Evolutionary conservation across 1,284 basidiomycete genomes (phyloP).

Genomic region (Rhodotorula sp.): DNA sequence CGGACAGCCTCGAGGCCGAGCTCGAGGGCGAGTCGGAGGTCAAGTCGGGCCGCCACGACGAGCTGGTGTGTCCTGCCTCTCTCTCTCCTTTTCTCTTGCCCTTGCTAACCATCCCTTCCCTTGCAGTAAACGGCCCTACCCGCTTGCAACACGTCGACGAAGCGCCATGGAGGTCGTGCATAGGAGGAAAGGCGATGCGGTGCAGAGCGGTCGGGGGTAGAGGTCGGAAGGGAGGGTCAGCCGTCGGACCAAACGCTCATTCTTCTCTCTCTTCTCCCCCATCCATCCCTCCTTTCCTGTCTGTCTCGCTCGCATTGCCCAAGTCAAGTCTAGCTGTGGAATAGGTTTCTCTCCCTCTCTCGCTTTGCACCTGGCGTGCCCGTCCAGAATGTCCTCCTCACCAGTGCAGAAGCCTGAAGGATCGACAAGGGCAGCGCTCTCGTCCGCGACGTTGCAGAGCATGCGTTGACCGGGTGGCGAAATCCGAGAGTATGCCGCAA

Average conservation of each 20-base stretch:
- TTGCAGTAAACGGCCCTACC: not conserved
- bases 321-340: not conserved
- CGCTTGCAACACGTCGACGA: not conserved
- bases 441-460: no score
- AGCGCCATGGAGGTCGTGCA: not conserved
- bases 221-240: no score
- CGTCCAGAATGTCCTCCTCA: no score
- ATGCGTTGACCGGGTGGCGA: no score
- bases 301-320: not conserved
- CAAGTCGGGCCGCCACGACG: slow-evolving; percentile 37
- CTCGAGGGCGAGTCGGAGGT: slow-evolving; percentile 43
- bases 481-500: no score
- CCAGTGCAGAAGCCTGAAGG: no score
- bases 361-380: not conserved
- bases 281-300: not conserved
- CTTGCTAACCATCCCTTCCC: not conserved
- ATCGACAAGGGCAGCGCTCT: no score
- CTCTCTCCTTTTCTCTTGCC: not conserved
- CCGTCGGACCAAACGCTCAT: not conserved
- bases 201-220: not conserved
- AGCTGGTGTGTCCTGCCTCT: slow-evolving; percentile 25
- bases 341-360: not conserved
- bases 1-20: slow-evolving; percentile 30
- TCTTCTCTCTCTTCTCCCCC: not conserved
- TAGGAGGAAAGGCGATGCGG: no score